These are phyloP conservation scores for Xylariaceae sp. DNA, from an alignment of 2,329 filamentous ascomycete genomes.

Conservation along the genomic window DNA sequence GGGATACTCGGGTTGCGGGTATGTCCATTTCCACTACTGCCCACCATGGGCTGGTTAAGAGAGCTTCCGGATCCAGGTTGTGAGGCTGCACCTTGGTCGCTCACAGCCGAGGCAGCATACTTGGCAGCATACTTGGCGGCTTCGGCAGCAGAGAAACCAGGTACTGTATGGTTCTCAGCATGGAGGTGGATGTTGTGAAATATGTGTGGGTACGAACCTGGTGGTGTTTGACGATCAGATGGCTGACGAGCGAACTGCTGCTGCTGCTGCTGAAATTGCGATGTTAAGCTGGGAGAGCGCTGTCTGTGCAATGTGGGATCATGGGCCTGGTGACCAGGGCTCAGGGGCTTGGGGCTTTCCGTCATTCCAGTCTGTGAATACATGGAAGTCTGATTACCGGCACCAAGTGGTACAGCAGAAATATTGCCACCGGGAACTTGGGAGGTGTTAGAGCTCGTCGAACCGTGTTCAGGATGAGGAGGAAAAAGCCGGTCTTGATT, in stretches of 20 bases:
- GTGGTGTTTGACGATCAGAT: slow-evolving; percentile 53
- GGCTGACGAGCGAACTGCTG: slow-evolving; percentile 57
- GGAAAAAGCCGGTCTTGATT: slow-evolving; percentile 57
- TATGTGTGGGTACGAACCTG: slow-evolving; percentile 40
- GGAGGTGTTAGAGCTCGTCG: slow-evolving; percentile 53
- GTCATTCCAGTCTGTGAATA: slow-evolving; percentile 73
- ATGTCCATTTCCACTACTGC: slow-evolving; percentile 21
- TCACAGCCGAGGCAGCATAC: slow-evolving; percentile 16
- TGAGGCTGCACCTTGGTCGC: slow-evolving; percentile 17
- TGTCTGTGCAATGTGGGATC: slow-evolving; percentile 53
- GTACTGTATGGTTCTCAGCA: slow-evolving; percentile 28
- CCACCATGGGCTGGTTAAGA: slow-evolving; percentile 16
- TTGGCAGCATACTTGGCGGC: slow-evolving; percentile 29
- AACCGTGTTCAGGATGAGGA: slow-evolving; percentile 54
- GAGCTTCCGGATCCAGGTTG: slow-evolving; percentile 24
- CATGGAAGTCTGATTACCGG: slow-evolving; percentile 45
- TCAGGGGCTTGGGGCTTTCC: slow-evolving; percentile 82
- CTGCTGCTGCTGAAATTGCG: slow-evolving; percentile 64
- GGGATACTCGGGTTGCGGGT: slow-evolving; percentile 44
- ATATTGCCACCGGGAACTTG: slow-evolving; percentile 49
- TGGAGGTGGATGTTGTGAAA: slow-evolving; percentile 15
- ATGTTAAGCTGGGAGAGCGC: slow-evolving; percentile 61
- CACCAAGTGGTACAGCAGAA: slow-evolving; percentile 44
- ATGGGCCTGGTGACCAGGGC: slow-evolving; percentile 53
- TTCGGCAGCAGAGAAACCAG: slow-evolving; percentile 29